These are phyloP conservation scores for Haberlea rhodopensis DNA, from an alignment of 257 asterid genomes.

Conservation along the genomic window DNA sequence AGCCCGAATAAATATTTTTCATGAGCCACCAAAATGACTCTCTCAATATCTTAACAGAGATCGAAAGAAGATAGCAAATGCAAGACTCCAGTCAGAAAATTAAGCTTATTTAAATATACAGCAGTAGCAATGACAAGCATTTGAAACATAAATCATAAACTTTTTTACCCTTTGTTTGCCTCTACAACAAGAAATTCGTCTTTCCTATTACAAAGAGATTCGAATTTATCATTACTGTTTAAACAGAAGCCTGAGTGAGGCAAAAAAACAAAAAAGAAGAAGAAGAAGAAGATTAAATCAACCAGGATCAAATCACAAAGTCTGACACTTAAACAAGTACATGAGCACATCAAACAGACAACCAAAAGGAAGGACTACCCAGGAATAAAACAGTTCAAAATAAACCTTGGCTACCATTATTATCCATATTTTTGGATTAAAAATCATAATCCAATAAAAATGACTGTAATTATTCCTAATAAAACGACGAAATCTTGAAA, in stretches of 20 bases:
- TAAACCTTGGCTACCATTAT: background rate
- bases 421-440: background rate
- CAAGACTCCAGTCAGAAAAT: slow-evolving; percentile 24
- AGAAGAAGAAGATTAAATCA: too few relatives aligned
- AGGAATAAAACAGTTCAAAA: background rate
- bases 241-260: background rate
- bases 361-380: slow-evolving; percentile 5
- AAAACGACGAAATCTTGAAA: slow-evolving; percentile 18
- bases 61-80: slow-evolving; percentile 26
- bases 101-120: slow-evolving; percentile 7
- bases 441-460: slow-evolving; percentile 23
- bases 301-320: background rate
- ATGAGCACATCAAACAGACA: background rate
- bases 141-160: background rate
- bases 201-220: slow-evolving; percentile 6
- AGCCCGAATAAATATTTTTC: slow-evolving; percentile 26
- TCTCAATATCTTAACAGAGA: slow-evolving; percentile 13
- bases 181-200: background rate
- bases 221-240: slow-evolving; percentile 14
- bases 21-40: slow-evolving; percentile 18
- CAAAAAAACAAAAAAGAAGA: background rate
- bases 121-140: background rate
- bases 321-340: background rate
- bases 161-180: background rate
- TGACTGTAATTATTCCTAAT: slow-evolving; percentile 13